Base-by-base conservation (phyloP, 2,329 filamentous ascomycete species). In the Aureobasidium namibiae region DNA sequence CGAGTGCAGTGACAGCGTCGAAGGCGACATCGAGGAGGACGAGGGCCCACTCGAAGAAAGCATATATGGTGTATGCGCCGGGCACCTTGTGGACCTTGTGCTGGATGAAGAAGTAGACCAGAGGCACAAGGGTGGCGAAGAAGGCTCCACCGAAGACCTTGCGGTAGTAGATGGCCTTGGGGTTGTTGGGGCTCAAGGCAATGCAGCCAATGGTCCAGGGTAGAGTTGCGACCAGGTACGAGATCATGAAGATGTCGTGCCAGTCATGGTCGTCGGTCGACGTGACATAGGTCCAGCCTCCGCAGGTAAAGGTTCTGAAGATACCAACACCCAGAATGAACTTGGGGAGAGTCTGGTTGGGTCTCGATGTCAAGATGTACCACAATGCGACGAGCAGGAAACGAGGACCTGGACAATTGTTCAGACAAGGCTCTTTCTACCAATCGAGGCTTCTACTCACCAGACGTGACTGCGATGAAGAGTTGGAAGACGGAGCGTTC, bases 191-290 rank as follows among this genome's bases (percentile, higher is more conserved):
- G 74, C 92, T 96, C 54, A 97, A 77, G 5, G 88, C 85, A 62
- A 97, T 82, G 73, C 92, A 96, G 50, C 94, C 94, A 49, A 90
- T 74, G 1, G 92, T 99, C 94, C 94, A 99, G 1, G 94, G 94
- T 57, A 99, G 79, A 2, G 94, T 97, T 34, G 90, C 88, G 46
- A 99, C 87, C 59, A 99, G 80, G 74, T 99, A 99, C 14, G 91
- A 95, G 66, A 99, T 96, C 94, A 99, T 99, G 73, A 99, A 92
- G 63, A 97, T 92, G 70, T 99, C 94, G 73, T 99, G 94, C 92
- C 91, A 97, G 74, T 95, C 86, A 74, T 99, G 94, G 72, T 97
- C 90, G 72, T 99, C 94, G 44, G 94, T 99, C 63, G 94, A 97
- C 26, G 94, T 99, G 62, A 99, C 86, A 74, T 97, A 99, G 56